These are phyloP conservation scores for Phytophthora pisi DNA, from an alignment of 352 stramenopile species.

Conservation along the genomic window DNA sequence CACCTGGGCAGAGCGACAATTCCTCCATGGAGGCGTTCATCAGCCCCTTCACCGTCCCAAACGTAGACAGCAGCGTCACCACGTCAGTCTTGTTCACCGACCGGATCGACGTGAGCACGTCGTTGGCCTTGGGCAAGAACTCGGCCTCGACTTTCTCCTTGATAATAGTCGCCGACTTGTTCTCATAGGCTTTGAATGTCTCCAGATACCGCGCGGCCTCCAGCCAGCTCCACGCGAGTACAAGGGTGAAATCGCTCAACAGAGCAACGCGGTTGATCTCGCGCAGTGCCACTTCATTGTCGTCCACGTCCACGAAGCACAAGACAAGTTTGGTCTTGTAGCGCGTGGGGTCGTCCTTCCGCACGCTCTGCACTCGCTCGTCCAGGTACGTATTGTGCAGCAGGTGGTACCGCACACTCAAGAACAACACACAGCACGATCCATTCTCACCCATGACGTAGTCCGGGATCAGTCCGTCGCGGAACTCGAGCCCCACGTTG, in stretches of 20 bases:
- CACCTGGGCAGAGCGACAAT: slow-evolving; percentile 92
- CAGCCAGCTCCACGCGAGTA: slow-evolving; percentile 94
- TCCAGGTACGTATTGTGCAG: slow-evolving; percentile 92
- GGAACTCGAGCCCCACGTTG: slow-evolving; percentile 94
- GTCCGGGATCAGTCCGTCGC: slow-evolving; percentile 91
- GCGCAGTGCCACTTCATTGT: slow-evolving; percentile 92
- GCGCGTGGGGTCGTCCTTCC: slow-evolving; percentile 66
- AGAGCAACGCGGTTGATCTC: slow-evolving; percentile 94
- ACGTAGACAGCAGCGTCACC: slow-evolving; percentile 91
- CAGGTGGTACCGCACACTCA: slow-evolving; percentile 91
- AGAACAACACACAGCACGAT: slow-evolving; percentile 90
- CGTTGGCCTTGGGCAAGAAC: slow-evolving; percentile 90
- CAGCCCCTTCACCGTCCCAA: slow-evolving; percentile 87
- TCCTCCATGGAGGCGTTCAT: slow-evolving; percentile 94
- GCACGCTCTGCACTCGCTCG: slow-evolving; percentile 90
- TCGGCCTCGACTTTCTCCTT: slow-evolving; percentile 93
- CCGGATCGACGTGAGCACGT: slow-evolving; percentile 90
- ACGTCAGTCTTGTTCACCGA: slow-evolving; percentile 98
- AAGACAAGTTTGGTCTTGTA: slow-evolving; percentile 93
- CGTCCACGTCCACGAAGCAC: slow-evolving; percentile 95
- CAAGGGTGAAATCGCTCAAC: slow-evolving; percentile 91
- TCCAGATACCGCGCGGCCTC: slow-evolving; percentile 97
- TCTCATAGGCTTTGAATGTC: slow-evolving; percentile 96
- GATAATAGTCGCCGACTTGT: slow-evolving; percentile 94
- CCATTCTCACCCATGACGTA: slow-evolving; percentile 90